Evolutionary conservation across 306 rosid genomes (phyloP).

Genomic region (Prunus salicina): DNA sequence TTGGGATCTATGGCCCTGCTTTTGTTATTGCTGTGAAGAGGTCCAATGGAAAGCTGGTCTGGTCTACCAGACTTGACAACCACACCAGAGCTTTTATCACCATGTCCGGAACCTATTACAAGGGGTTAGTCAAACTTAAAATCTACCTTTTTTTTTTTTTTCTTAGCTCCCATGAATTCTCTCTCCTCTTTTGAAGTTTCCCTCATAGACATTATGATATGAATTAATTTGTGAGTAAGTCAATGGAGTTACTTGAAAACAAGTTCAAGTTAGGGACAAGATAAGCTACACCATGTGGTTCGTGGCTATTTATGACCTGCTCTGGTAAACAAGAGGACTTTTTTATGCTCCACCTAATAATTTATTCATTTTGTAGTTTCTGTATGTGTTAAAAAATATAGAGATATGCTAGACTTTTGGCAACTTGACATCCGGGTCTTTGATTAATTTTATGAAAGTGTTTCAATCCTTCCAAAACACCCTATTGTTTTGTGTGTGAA

Average conservation of each 20-base stretch:
- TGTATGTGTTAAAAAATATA: background rate
- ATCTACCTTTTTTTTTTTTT: no score
- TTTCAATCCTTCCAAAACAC: background rate
- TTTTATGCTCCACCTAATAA: background rate
- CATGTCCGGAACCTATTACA: constrained; percentile 60
- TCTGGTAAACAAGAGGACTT: background rate
- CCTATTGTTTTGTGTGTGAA: background rate
- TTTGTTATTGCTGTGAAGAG: constrained; percentile 45
- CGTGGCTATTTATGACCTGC: background rate
- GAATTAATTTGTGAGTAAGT: background rate
- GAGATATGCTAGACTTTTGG: background rate
- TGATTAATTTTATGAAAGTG: background rate
- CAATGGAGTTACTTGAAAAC: constrained; percentile 14
- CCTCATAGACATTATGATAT: background rate
- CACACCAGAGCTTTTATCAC: constrained; percentile 30
- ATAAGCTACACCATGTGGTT: constrained; percentile 8
- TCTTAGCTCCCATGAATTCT: background rate
- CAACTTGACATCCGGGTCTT: background rate
- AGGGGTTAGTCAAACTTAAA: constrained; percentile 31
- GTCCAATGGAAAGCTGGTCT: constrained; percentile 38
- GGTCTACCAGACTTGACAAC: constrained; percentile 41
- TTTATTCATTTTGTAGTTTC: background rate
- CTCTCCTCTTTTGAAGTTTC: background rate
- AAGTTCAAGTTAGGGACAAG: background rate
- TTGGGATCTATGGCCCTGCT: constrained; percentile 57